A percentile compares a stretch with the other conserved stretches of the same genome.
Conservation (phyloP, 164 flowering plant species). For the Piper longum region DNA sequence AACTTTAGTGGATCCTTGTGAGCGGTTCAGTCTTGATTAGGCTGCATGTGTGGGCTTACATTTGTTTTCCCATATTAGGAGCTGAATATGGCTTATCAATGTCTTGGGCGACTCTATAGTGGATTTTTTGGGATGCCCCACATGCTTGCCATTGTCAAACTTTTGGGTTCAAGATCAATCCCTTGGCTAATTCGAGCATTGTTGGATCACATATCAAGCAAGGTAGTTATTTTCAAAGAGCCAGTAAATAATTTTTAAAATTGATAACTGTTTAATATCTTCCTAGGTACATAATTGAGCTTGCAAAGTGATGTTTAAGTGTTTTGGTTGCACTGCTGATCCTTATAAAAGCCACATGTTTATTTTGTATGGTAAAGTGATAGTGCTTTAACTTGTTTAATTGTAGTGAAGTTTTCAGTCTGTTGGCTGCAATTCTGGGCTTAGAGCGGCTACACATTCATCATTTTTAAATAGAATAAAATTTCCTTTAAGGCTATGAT, state of each 20-base stretch:
- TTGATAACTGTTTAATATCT: not conserved
- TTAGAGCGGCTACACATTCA: too few species aligned
- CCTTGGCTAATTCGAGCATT: slow-evolving; percentile 97
- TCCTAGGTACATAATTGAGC: not conserved
- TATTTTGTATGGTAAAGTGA: not conserved
- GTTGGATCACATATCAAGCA: slow-evolving; percentile 79
- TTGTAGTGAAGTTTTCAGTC: not conserved
- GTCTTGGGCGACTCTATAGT: slow-evolving; percentile 74
- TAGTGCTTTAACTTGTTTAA: too few species aligned
- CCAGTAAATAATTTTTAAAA: not conserved
- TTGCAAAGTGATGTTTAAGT: not conserved
- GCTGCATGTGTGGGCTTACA: not conserved
- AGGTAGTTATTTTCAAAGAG: slow-evolving; percentile 25
- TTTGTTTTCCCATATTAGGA: slow-evolving; percentile 35
- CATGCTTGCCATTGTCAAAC: slow-evolving; percentile 64
- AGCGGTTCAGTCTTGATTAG: not conserved
- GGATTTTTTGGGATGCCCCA: slow-evolving; percentile 94
- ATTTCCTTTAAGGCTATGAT: too few species aligned
- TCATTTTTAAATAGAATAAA: too few species aligned
- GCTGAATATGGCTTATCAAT: slow-evolving; percentile 84
- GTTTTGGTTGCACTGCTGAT: too few species aligned
- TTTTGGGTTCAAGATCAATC: slow-evolving; percentile 85
- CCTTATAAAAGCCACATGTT: not conserved
- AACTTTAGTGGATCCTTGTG: not conserved
- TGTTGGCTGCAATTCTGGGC: too few species aligned